Conservation (phyloP, 352 stramenopile genomes). For the Lagenidium giganteum region DNA sequence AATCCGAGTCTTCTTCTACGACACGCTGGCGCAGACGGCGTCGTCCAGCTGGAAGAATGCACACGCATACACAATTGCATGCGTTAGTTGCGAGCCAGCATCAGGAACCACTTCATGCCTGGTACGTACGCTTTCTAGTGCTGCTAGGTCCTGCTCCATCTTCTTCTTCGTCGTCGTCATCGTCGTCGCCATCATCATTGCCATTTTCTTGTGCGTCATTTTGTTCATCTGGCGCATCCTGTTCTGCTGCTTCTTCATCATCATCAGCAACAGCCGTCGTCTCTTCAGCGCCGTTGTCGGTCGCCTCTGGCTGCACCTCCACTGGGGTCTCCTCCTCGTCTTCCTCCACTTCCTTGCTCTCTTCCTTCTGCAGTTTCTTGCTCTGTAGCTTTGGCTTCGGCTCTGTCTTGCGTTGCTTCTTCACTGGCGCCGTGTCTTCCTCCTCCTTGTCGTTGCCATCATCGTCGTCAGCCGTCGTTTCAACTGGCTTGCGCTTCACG, state of each 20-base stretch:
- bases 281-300: constrained; percentile 12
- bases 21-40: constrained; percentile 43
- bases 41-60: no score
- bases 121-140: no score
- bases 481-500: neutral
- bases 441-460: constrained; percentile 11
- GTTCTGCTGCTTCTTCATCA: constrained; percentile 6
- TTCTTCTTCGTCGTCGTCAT: constrained; percentile 4
- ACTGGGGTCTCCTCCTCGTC: constrained; percentile 7
- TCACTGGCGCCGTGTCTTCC: neutral
- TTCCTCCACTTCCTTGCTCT: neutral
- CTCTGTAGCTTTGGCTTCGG: no score
- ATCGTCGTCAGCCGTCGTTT: constrained; percentile 8
- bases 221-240: constrained; percentile 1
- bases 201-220: no score
- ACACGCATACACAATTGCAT: no score
- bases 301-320: constrained; percentile 18
- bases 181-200: no score
- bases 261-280: constrained; percentile 14
- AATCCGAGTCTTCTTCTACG: constrained; percentile 28
- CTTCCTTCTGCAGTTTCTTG: constrained; percentile 5
- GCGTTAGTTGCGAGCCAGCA: no score
- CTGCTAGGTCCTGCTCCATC: no score
- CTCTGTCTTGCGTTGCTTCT: neutral
- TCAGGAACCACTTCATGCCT: no score